phyloP scores from a whole-genome alignment of 2,329 filamentous ascomycete genomes.

The Domatiomyces globalis region DNA sequence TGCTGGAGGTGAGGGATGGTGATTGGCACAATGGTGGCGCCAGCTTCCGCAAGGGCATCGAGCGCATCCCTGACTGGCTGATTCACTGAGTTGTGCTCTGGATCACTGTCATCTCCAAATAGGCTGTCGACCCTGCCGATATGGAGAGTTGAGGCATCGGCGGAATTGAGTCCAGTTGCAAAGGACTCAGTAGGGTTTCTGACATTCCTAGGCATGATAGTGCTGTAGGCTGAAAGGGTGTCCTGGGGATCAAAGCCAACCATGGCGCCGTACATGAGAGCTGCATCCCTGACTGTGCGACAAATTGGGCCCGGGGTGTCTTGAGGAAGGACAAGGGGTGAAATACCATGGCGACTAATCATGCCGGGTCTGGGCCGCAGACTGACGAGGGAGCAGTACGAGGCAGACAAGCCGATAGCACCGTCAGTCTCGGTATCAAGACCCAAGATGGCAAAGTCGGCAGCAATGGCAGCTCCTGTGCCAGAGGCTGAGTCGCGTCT shows the following conservation, averaged over 20 bases:
- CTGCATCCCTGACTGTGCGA: conserved; percentile 7
- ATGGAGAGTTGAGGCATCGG: conserved; percentile 4
- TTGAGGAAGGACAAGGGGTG: conserved; percentile 6
- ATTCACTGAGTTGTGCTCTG: conserved; percentile 3
- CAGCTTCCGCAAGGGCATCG: conserved; percentile 2
- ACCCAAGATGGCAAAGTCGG: conserved; percentile 44
- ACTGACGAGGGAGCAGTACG: conserved; percentile 28
- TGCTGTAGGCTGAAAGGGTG: conserved; percentile 5
- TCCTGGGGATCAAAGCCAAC: conserved; percentile 8
- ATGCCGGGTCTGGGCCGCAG: conserved; percentile 38
- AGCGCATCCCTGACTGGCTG: conserved; percentile 4
- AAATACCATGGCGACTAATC: conserved; percentile 33
- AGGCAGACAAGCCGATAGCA: conserved; percentile 33
- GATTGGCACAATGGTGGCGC: conserved; percentile 5
- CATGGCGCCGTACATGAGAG: conserved; percentile 5
- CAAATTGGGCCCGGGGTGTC: conserved; percentile 9
- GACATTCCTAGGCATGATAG: conserved; percentile 1
- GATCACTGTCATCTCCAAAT: conserved; percentile 4
- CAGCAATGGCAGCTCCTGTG: conserved; percentile 45
- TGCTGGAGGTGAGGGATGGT: conserved; percentile 4
- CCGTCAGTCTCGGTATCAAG: conserved; percentile 42
- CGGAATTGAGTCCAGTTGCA: conserved; percentile 1
- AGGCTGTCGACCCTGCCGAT: conserved; percentile 4
- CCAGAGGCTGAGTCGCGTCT: conserved; percentile 50
- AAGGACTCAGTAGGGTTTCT: conserved; percentile 4